phyloP scores from a whole-genome alignment of 257 asterid genomes.

The Parsonsia alboflavescens region DNA sequence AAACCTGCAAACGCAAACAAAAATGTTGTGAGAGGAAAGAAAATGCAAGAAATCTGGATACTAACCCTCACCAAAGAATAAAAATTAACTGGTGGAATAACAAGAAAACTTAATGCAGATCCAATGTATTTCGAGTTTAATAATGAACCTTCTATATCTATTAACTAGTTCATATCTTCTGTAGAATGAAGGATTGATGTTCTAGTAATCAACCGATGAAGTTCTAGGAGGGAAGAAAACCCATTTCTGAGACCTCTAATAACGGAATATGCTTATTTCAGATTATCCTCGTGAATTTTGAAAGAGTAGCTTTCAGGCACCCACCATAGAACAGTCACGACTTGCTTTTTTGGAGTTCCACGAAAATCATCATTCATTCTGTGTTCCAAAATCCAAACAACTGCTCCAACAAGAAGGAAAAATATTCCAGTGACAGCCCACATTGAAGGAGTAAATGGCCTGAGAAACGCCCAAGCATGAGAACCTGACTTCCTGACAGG shows the following conservation, averaged over 20 bases:
- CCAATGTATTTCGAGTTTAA: neutral
- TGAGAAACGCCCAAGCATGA: conserved; percentile 35
- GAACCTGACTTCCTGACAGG: conserved; percentile 25
- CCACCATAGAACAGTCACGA: conserved; percentile 39
- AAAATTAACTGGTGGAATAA: neutral
- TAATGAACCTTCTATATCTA: neutral
- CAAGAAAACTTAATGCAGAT: neutral
- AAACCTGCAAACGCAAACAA: conserved; percentile 32
- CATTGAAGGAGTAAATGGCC: conserved; percentile 33
- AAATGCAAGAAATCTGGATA: neutral
- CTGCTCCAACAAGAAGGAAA: conserved; percentile 31
- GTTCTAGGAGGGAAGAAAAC: neutral
- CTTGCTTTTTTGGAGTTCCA: conserved; percentile 42
- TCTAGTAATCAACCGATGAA: conserved; percentile 1
- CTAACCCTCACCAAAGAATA: neutral
- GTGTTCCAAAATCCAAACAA: conserved; percentile 46
- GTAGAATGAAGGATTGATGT: neutral
- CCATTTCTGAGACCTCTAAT: neutral
- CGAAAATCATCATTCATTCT: conserved; percentile 43
- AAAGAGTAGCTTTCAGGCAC: conserved; percentile 2
- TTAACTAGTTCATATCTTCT: neutral
- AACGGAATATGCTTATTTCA: neutral
- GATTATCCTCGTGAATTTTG: neutral
- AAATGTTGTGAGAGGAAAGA: neutral
- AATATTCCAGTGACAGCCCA: conserved; percentile 32